Base-by-base conservation (phyloP, 78 protist species). In the Guillardia theta region DNA sequence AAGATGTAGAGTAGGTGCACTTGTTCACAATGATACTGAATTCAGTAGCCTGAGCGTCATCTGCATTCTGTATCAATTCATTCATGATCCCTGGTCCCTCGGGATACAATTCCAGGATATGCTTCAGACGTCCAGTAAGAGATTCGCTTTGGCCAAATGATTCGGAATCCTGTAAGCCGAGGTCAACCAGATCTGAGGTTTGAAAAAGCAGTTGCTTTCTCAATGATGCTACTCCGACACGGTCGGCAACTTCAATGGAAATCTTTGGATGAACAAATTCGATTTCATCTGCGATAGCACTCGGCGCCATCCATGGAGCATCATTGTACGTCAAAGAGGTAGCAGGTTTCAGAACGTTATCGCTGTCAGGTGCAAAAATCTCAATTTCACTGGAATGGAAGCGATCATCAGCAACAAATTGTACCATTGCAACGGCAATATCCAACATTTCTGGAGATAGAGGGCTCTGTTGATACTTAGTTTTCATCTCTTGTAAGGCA, bases 1-100 rank as follows among this genome's bases (percentile, higher is more conserved):
- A 21, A n/a, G 44, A 21, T 0, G 80, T 0, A 1, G 36, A 9
- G 30, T 93, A 80, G 33, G 48, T 18, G 22, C 77, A 24, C 27
- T 4, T 0, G 92, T 77, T 83, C 64, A 93, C 43, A 5, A 93
- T 22, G 46, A 93, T 18, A 24, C 22, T 1, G 45, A 93, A 24
- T 0, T 2, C 50, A 78, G 50, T 0, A 18, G 92, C 94, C 44
- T 77, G 87, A 18, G 94, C 94, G 45, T 93, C 94, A n/a, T 93
- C 94, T 4, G 94, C 94, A 12, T 93, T 93, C 48, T 93, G 94
- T 2, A 93, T 39, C 44, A 80, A 37, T 19, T 80, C 90, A 48
- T 80, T 80, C 58, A 80, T 0, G 24, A 80, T 80, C 3, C 90
- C 90, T 2, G 50, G 48, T 18, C 90, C 90, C 33, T 80, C 90